These are phyloP conservation scores for Colletotrichum costaricense DNA, from an alignment of 2,329 filamentous ascomycete species.

Conservation along the genomic window DNA sequence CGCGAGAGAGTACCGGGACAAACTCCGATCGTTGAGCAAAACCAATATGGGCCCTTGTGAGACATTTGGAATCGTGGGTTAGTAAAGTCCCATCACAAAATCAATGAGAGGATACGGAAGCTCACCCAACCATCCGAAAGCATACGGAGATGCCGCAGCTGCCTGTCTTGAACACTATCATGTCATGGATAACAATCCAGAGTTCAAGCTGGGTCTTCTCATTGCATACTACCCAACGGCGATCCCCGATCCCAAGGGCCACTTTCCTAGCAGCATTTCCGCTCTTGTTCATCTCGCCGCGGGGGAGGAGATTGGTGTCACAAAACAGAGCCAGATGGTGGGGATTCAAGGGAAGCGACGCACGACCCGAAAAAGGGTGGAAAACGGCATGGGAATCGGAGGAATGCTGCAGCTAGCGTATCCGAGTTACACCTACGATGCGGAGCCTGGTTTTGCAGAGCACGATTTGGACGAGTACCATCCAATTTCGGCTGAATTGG, in stretches of 20 bases:
- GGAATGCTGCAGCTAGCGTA: constrained; percentile 50
- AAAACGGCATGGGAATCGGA: constrained; percentile 50
- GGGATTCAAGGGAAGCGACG: constrained; percentile 58
- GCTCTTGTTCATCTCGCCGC: constrained; percentile 53
- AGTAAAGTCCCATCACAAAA: constrained; percentile 16
- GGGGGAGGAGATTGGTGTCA: constrained; percentile 52
- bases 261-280: constrained; percentile 52
- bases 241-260: constrained; percentile 54
- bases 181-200: constrained; percentile 55
- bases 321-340: constrained; percentile 55
- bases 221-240: constrained; percentile 58
- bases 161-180: constrained; percentile 58
- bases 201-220: constrained; percentile 54
- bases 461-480: constrained; percentile 76
- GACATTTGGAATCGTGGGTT: constrained; percentile 56
- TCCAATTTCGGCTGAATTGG: constrained; percentile 70
- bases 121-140: constrained; percentile 37
- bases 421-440: constrained; percentile 53
- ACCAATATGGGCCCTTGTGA: constrained; percentile 52
- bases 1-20: constrained; percentile 46
- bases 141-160: constrained; percentile 56
- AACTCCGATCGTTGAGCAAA: constrained; percentile 47
- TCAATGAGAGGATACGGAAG: neutral
- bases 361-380: constrained; percentile 46
- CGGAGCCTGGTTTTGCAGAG: constrained; percentile 77